These are phyloP conservation scores for Helianthus annuus DNA, from an alignment of 129 eudicot species.

Conservation along the genomic window DNA sequence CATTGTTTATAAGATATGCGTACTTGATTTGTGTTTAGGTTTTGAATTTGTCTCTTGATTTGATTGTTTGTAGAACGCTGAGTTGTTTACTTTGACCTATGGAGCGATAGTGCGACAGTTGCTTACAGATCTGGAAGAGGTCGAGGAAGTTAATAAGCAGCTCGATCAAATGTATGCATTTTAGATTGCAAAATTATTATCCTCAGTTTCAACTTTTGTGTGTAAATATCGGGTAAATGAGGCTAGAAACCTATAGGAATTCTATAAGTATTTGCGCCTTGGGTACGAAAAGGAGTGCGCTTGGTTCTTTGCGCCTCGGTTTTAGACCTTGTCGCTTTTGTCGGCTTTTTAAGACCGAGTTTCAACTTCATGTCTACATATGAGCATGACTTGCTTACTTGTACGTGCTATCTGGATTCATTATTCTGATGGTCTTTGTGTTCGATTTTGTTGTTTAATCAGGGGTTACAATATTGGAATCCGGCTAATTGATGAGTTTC, in stretches of 20 bases:
- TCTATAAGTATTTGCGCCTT: too few species aligned
- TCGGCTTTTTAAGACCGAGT: too few species aligned
- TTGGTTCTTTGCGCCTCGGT: too few species aligned
- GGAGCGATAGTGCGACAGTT: slow-evolving; percentile 94
- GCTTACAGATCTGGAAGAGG: slow-evolving; percentile 97
- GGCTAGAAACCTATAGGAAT: too few species aligned
- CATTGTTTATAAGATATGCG: not conserved
- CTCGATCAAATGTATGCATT: slow-evolving; percentile 83
- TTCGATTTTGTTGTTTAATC: slow-evolving; percentile 21
- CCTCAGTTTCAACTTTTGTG: too few species aligned
- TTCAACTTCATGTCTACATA: not conserved
- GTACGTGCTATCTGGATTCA: too few species aligned
- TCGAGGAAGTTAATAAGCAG: slow-evolving; percentile 95
- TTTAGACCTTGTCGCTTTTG: too few species aligned
- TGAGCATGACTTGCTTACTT: not conserved
- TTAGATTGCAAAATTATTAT: not conserved
- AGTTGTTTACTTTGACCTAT: slow-evolving; percentile 84
- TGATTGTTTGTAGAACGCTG: slow-evolving; percentile 61
- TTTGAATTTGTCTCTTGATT: too few species aligned
- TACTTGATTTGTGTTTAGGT: not conserved
- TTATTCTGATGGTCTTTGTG: not conserved
- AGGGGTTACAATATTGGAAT: slow-evolving; percentile 99
- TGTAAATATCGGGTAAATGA: too few species aligned
- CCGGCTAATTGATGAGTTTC: slow-evolving; percentile 86
- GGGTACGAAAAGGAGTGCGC: too few species aligned